A percentile compares a stretch with the other conserved stretches of the same genome.
phyloP scores from a whole-genome alignment of 2,329 filamentous ascomycete genomes.

The Coniochaeta sp. region DNA sequence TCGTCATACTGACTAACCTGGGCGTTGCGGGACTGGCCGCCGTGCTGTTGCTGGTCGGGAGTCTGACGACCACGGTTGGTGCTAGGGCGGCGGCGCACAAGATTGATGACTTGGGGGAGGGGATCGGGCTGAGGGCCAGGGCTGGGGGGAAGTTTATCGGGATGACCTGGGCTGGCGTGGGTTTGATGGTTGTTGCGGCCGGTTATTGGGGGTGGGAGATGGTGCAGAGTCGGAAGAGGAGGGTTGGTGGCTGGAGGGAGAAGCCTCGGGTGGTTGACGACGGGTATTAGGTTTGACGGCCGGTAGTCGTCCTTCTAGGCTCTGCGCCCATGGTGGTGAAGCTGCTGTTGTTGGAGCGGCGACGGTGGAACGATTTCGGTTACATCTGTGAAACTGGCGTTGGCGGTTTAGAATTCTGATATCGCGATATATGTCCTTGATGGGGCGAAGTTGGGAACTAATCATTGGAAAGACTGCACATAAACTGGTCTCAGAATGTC shows the following conservation, averaged over 20 bases:
- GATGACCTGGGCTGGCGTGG: constrained; percentile 40
- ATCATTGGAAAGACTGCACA: too few species aligned
- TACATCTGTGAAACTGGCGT: too few species aligned
- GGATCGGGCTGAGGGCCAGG: constrained; percentile 36
- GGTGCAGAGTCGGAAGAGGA: constrained; percentile 21
- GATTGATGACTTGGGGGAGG: constrained; percentile 35
- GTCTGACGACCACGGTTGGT: constrained; percentile 34
- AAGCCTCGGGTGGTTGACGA: neutral
- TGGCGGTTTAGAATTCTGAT: too few species aligned
- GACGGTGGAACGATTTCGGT: too few species aligned
- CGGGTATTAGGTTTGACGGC: too few species aligned
- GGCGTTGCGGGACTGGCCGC: constrained; percentile 27
- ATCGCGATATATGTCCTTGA: too few species aligned
- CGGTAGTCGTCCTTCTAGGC: too few species aligned
- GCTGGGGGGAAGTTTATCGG: constrained; percentile 36
- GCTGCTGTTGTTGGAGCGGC: too few species aligned
- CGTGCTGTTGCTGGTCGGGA: constrained; percentile 31
- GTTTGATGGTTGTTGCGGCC: constrained; percentile 30
- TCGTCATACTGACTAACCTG: constrained; percentile 27
- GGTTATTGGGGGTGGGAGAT: constrained; percentile 34
- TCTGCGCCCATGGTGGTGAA: too few species aligned
- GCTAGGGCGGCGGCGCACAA: constrained; percentile 30
- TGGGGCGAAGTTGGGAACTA: too few species aligned
- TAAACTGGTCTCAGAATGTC: neutral
- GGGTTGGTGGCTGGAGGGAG: neutral